A percentile compares a stretch with the other conserved stretches of the same genome.
Evolutionary conservation across 106 monocot genomes (phyloP).

Genomic region (Hemerocallis citrina): DNA sequence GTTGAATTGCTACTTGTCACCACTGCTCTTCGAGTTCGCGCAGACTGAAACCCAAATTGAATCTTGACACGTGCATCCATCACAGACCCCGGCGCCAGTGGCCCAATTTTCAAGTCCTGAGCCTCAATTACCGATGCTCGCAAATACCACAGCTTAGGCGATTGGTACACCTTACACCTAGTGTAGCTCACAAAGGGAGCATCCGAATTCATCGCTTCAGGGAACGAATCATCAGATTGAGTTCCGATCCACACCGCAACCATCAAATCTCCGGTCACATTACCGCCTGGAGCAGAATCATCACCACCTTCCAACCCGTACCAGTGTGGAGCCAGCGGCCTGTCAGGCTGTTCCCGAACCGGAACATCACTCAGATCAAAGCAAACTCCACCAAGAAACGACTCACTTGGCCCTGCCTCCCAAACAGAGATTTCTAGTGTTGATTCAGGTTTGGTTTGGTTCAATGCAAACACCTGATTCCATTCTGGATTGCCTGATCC

Average conservation of each 20-base stretch:
- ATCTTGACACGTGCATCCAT: conserved; percentile 73
- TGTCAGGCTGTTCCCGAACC: conserved; percentile 79
- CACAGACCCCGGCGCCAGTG: conserved; percentile 15
- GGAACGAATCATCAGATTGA: conserved; percentile 87
- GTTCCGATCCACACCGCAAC: conserved; percentile 96
- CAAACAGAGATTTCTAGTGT: conserved; percentile 74
- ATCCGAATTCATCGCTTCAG: conserved; percentile 81
- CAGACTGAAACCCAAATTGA: conserved; percentile 82
- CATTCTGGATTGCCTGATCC: conserved; percentile 59
- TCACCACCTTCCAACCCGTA: conserved; percentile 80
- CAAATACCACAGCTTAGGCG: conserved; percentile 97
- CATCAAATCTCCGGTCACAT: conserved; percentile 79
- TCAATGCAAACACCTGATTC: conserved; percentile 79
- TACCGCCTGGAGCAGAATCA: conserved; percentile 6
- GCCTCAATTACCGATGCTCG: conserved; percentile 81
- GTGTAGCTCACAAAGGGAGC: conserved; percentile 70
- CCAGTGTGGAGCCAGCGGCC: conserved; percentile 95
- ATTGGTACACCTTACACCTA: conserved; percentile 94
- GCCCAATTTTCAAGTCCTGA: conserved; percentile 60
- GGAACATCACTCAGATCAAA: conserved; percentile 94
- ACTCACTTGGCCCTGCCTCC: conserved; percentile 38
- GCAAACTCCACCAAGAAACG: conserved; percentile 91
- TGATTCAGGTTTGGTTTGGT: conserved; percentile 47
- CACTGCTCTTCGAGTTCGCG: conserved; percentile 49
- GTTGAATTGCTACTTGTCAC: conserved; percentile 34